Base-by-base conservation (phyloP, 2,329 filamentous ascomycete species). In the Aspergillus tubingensis region DNA sequence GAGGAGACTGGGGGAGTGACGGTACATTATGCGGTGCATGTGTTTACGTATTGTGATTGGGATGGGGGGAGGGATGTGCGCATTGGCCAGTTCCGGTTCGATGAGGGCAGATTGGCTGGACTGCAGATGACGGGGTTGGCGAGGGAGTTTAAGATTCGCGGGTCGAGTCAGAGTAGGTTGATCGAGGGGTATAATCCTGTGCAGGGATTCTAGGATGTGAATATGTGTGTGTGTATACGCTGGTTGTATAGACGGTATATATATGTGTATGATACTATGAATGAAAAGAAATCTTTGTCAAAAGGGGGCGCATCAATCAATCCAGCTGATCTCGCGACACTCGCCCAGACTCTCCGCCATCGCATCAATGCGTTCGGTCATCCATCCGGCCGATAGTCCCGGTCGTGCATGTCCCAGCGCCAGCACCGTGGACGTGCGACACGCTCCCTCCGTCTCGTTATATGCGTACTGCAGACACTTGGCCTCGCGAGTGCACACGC, bases 351-450 rank as follows among this genome's bases (percentile, higher is more conserved):
- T 55, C 11, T 54, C 59, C 0, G 62, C 59, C 15, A 23, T 41
- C 3, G 41, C 49, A 32, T 63, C 56, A 21, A 63, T 59, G 1
- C 62, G 36, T 3, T 63, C 47, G 25, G 55, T 17, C 59, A 61
- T 59, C 62, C 62, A 63, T 6, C 59, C 62, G 2, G 55, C 59
- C 19, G 23, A 44, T 43, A 8, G 48, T 56, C 51, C 19, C 5
- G 21, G 17, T 39, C 13, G 41, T 2, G 19, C 8, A n/a, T 57
- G 49, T 1, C 62, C 59, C 17, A 61, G 5, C 3, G 48, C 11
- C 13, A 51, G 44, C 41, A 47, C 59, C 2, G 39, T n/a, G 2
- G 50, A 52, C 17, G 55, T 54, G 11, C 27, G 7, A 51, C 61
- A 61, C 41, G 36, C 36, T 8, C 48, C 49, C 30, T 52, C 49